Evolutionary conservation across 495 filamentous ascomycete genomes (phyloP).

Genomic region (Xylaria venustula): DNA sequence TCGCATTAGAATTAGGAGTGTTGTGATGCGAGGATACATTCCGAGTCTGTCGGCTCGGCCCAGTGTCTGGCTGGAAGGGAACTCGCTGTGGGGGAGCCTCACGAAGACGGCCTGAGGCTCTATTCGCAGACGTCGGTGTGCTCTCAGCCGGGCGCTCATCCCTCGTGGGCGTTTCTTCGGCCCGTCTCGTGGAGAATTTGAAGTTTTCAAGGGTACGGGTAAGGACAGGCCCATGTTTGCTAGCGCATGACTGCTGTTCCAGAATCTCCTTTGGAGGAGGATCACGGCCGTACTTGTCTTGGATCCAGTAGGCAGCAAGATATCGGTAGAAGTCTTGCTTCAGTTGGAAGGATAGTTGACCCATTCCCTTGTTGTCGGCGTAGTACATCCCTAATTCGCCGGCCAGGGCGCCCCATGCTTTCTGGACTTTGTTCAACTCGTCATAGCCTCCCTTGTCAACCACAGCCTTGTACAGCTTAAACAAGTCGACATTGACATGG

Average conservation of each 20-base stretch:
- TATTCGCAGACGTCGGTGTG: constrained; percentile 55
- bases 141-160: constrained; percentile 60
- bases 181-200: constrained; percentile 42
- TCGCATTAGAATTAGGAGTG: constrained; percentile 28
- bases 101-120: constrained; percentile 67
- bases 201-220: constrained; percentile 78
- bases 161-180: constrained; percentile 63
- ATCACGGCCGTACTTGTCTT: constrained; percentile 64
- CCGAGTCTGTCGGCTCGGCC: constrained; percentile 57
- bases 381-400: constrained; percentile 58
- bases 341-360: constrained; percentile 70
- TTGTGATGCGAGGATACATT: constrained; percentile 50
- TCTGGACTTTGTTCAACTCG: constrained; percentile 72
- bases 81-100: constrained; percentile 76
- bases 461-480: constrained; percentile 68
- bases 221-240: constrained; percentile 69
- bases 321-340: constrained; percentile 84
- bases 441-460: constrained; percentile 75
- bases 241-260: constrained; percentile 52
- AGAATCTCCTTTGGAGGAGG: constrained; percentile 81
- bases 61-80: constrained; percentile 77
- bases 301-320: constrained; percentile 78
- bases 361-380: constrained; percentile 58
- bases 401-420: constrained; percentile 73
- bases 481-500: constrained; percentile 65